phyloP scores from a whole-genome alignment of 2,329 filamentous ascomycete genomes.

The Juglanconis sp. region DNA sequence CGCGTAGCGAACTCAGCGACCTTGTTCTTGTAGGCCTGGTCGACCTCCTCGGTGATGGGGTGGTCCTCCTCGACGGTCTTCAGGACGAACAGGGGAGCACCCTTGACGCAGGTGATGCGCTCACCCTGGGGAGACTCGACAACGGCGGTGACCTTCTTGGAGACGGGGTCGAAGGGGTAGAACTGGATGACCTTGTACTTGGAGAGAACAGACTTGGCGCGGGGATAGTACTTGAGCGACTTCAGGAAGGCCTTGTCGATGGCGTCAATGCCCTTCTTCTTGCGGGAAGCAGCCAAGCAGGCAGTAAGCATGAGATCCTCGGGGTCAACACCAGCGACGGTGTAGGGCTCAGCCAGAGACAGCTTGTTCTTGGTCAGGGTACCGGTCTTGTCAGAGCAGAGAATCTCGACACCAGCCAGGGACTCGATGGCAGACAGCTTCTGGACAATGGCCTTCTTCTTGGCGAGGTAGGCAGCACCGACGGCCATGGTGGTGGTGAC shows the following conservation, averaged over 20 bases:
- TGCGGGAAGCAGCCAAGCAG: conserved; percentile 83
- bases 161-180: conserved; percentile 86
- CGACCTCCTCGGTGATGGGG: conserved; percentile 70
- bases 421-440: conserved; percentile 91
- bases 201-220: conserved; percentile 73
- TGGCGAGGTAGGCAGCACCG: conserved; percentile 84
- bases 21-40: conserved; percentile 86
- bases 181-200: conserved; percentile 85
- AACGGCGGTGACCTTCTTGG: conserved; percentile 84
- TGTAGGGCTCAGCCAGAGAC: conserved; percentile 80
- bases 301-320: conserved; percentile 92
- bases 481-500: conserved; percentile 95
- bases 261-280: conserved; percentile 93
- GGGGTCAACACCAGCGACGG: conserved; percentile 74
- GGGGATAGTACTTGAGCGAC: conserved; percentile 76
- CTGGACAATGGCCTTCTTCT: conserved; percentile 91
- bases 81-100: conserved; percentile 82
- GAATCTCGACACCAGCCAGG: conserved; percentile 86
- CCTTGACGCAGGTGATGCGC: conserved; percentile 85
- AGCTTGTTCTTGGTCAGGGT: conserved; percentile 94
- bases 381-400: conserved; percentile 93
- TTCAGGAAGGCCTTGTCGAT: conserved; percentile 96
- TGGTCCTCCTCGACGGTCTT: conserved; percentile 86
- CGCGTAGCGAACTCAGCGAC: conserved; percentile 87
- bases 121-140: conserved; percentile 82